Base-by-base conservation (phyloP, 2,329 filamentous ascomycete species). In the Talaromyces sp. region DNA sequence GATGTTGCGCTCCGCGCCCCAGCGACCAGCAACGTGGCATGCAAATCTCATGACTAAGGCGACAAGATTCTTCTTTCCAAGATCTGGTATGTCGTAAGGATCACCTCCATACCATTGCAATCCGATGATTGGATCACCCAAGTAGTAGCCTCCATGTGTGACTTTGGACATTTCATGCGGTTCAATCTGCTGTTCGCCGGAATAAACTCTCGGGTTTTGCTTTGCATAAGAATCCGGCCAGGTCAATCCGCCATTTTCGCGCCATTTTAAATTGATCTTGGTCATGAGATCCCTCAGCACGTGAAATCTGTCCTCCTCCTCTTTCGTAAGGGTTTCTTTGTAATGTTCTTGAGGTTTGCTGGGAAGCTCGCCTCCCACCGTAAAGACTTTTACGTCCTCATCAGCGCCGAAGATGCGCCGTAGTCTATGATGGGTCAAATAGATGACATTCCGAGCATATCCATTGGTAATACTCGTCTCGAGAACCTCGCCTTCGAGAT, bases 21-120 rank as follows among this genome's bases (percentile, higher is more conserved):
- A 76, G 49, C 66, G 69, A 4, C 68, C 73, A 1, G 72, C 66
- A 31, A 75, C 64, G 61, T 73, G 70, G 21, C 73, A 74, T 17
- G 81, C 84, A 24, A 87, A 69, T 61, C 85, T 71, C 85, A 88
- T 88, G 38, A 78, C 65, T 55, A 82, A 76, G 3, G 73, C 70
- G 53, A 80, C 70, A 29, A 81, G 68, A 53, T 78, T 71, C 17
- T 66, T 63, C 53, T 75, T 76, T 1, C 74, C 75, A n/a, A 69
- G 56, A 53, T 77, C 75, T 4, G 68, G 66, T 4, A 75, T 65
- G 58, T 74, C 73, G 64, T 70, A 79, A 62, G 71, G 70, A 53
- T 78, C 70, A 26, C 66, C 55, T 13, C 66, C 55, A 35, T 66
- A 62, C 51, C 67, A 63, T 51, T 66, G 61, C 8, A 78, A 62